These are phyloP conservation scores for Talaromyces stipitatus DNA, from an alignment of 495 filamentous ascomycete genomes.

Conservation along the genomic window DNA sequence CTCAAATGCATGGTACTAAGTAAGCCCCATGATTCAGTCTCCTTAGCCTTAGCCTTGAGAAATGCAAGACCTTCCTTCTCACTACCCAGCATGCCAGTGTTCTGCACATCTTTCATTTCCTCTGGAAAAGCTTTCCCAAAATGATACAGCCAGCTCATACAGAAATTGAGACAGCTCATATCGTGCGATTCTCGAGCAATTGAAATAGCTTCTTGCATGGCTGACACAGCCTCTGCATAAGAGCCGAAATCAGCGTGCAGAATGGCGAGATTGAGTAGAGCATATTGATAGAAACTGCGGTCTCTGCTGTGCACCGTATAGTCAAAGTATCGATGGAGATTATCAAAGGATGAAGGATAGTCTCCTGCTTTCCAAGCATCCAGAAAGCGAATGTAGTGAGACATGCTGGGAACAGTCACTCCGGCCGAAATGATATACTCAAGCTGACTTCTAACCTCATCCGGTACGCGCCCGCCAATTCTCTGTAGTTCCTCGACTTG, in stretches of 20 bases:
- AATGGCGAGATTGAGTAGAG: conserved; percentile 86
- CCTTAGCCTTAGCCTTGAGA: conserved; percentile 81
- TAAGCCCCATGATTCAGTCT: conserved; percentile 80
- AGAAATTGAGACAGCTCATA: conserved; percentile 87
- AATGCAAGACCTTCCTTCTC: conserved; percentile 78
- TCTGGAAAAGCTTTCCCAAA: conserved; percentile 79
- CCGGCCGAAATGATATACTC: conserved; percentile 57
- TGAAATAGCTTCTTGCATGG: conserved; percentile 87
- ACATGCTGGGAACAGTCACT: conserved; percentile 59
- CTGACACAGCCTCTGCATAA: conserved; percentile 79
- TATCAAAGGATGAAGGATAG: conserved; percentile 82
- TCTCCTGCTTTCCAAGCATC: conserved; percentile 90
- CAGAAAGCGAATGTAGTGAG: conserved; percentile 76
- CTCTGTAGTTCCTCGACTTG: conserved; percentile 83
- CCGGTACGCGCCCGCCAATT: conserved; percentile 66
- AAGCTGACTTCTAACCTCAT: conserved; percentile 58
- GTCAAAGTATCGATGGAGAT: conserved; percentile 92
- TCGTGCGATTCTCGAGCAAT: conserved; percentile 90
- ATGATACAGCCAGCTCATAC: conserved; percentile 95
- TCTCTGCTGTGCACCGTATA: conserved; percentile 88
- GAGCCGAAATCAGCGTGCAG: conserved; percentile 95
- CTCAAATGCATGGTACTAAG: conserved; percentile 79
- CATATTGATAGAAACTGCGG: conserved; percentile 90
- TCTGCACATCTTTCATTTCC: conserved; percentile 61
- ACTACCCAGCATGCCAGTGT: conserved; percentile 64